Conservation (phyloP, 108 stramenopile genomes). For the Epithemia pelagica region DNA sequence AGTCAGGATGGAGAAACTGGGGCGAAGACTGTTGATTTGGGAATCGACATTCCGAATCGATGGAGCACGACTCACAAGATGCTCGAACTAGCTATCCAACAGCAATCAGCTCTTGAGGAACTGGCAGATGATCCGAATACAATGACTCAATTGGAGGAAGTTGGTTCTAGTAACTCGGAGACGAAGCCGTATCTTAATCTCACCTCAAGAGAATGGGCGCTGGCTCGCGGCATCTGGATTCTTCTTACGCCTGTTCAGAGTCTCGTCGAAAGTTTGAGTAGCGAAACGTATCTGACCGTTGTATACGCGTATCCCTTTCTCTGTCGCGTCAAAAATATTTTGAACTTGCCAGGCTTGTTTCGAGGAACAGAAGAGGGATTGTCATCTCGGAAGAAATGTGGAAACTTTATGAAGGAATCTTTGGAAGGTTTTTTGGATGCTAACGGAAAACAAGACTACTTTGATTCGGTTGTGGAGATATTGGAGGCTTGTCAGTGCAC, state of each 20-base stretch:
- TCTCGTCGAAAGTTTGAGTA: not conserved
- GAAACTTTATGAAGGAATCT: not conserved
- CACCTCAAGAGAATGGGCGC: not conserved
- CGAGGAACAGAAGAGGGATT: not conserved
- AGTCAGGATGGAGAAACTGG: not conserved
- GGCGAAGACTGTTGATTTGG: not conserved
- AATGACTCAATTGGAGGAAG: not conserved
- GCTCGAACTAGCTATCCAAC: not conserved
- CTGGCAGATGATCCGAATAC: not conserved
- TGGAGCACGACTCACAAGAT: not conserved
- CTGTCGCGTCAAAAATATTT: not conserved
- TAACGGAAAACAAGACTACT: not conserved
- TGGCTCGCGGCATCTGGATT: not conserved
- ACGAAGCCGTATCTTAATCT: not conserved
- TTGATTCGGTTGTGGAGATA: not conserved
- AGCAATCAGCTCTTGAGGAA: not conserved
- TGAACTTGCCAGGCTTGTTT: not conserved
- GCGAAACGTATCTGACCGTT: not conserved
- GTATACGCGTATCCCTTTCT: not conserved
- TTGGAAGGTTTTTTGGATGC: not conserved
- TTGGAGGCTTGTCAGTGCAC: not conserved
- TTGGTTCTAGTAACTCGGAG: not conserved
- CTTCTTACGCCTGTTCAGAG: not conserved
- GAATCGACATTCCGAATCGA: not conserved
- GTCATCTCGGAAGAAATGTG: not conserved